Evolutionary conservation across 2,329 filamentous ascomycete species (phyloP), one percentile per base, ranked within the genome.

Genomic region (Ascochyta pisi): DNA sequence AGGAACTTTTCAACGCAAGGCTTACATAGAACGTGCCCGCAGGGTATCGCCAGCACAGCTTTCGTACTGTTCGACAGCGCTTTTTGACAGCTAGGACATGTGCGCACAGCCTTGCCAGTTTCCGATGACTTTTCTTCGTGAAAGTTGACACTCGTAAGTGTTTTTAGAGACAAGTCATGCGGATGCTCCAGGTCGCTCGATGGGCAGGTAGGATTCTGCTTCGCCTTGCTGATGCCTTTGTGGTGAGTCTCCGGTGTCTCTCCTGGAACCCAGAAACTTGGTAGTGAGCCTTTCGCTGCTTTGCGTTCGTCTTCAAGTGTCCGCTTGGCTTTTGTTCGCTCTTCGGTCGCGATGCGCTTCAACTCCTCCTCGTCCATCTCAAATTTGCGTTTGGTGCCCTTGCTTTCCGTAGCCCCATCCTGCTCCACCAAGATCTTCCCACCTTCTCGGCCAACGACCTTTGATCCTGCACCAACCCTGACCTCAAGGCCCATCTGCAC

Each of bases 191-290:
- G 54, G 2, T 83, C 79, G 1, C 91, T 91, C 0, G 88, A 89
- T 0, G 93, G 93, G 66, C 93, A 98, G 2, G 89, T 80, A 0
- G 92, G 91, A 5, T 82, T 81, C 24, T 84, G 78, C 70, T 95
- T 96, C 46, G 78, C 72, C 49, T 73, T 54, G 61, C 69, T 63
- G 2, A 62, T 56, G 41, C 67, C 78, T 42, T 84, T 84, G 34
- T 82, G 84, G 51, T 77, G 71, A 15, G 69, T 54, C 0, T 82
- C 82, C 0, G 92, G 92, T 0, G 90, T 96, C 54, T 94, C 84
- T 0, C 89, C 91, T 0, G 92, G 94, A 1, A 94, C 89, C 95
- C 94, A 98, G 78, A 98, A 98, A 0, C 92, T 96, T 0, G 92
- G 91, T 0, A 96, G 78, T 15, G 84, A 83, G 1, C 86, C 84